Conservation (phyloP, 163 green algal genomes). For the Scenedesmus sp. region DNA sequence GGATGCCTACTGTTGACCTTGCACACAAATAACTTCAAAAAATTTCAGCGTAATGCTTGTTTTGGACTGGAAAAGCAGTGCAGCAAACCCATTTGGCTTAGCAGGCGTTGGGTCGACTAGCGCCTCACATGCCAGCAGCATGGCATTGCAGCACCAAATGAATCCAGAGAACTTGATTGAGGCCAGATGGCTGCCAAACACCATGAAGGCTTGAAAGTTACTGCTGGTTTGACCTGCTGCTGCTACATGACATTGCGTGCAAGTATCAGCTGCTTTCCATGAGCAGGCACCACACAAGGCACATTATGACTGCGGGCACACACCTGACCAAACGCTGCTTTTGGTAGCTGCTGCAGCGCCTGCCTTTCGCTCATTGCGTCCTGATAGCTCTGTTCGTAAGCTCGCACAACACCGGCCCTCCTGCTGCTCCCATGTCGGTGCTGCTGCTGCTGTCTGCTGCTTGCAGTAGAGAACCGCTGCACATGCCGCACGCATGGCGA, state of each 20-base stretch:
- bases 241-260: neutral
- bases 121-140: too few species aligned
- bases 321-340: conserved; percentile 35
- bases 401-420: neutral
- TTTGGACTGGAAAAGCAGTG: too few species aligned
- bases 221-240: neutral
- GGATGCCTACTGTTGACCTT: neutral
- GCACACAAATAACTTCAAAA: too few species aligned
- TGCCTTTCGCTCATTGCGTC: neutral
- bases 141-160: too few species aligned
- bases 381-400: neutral
- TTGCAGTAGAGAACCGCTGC: neutral
- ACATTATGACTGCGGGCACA: neutral
- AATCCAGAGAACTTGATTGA: too few species aligned
- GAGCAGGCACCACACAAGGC: neutral
- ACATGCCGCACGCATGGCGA: neutral
- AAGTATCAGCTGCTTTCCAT: neutral
- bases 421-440: neutral
- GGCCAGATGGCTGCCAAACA: too few species aligned
- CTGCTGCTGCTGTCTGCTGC: neutral
- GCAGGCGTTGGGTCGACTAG: too few species aligned
- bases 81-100: too few species aligned
- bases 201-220: too few species aligned
- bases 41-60: too few species aligned
- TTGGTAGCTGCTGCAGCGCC: conserved; percentile 1